Base-by-base conservation (phyloP, 2,329 filamentous ascomycete genomes). In the Colletotrichum scovillei region DNA sequence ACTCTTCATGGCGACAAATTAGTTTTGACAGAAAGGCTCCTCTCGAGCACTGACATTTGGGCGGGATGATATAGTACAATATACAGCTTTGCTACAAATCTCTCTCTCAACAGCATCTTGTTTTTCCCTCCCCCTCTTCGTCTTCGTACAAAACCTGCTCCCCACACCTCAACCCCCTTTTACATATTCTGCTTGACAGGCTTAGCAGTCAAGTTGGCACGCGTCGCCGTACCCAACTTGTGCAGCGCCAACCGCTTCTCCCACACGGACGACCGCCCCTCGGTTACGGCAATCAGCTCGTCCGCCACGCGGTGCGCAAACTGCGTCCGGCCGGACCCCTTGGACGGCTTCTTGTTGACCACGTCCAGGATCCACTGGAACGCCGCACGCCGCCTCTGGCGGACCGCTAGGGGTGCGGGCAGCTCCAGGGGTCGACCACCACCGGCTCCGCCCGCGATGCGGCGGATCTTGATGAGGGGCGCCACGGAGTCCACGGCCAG, bases 401-500 rank as follows among this genome's bases (percentile, higher is more conserved):
- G 89, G 75, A 92, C 84, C 1, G 88, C 86, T 24, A 98, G 87
- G 1, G 97, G 96, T 26, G 92, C 87, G 0, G 97, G 97, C 46
- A 98, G 89, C 69, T 96, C 94, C 72, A 98, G 89, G 14, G 94
- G 90, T 46, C 91, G 89, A 82, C 97, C 97, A 86, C 97, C 97
- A 84, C 96, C 96, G 1, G 93, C 94, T 46, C 93, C 90, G 77
- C 95, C 95, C 79, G 91, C 91, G 78, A 95, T 89, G 74, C 89
- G 89, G 67, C 92, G 90, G 79, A 99, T 92, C 76, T 93, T 92
- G 79, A 99, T 87, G 19, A 99, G 89, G 11, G 97, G 97, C 1
- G 95, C 94, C 28, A 99, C 93, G 11, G 94, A 97, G 87, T 99
- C 97, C 79, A 99, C 92, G 38, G 95, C 95, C 38, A 97, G 88